Percentiles rank a stretch among this genome's conserved stretches.
phyloP scores from a whole-genome alignment of 148 eudicot genomes.

The Drosera capensis region DNA sequence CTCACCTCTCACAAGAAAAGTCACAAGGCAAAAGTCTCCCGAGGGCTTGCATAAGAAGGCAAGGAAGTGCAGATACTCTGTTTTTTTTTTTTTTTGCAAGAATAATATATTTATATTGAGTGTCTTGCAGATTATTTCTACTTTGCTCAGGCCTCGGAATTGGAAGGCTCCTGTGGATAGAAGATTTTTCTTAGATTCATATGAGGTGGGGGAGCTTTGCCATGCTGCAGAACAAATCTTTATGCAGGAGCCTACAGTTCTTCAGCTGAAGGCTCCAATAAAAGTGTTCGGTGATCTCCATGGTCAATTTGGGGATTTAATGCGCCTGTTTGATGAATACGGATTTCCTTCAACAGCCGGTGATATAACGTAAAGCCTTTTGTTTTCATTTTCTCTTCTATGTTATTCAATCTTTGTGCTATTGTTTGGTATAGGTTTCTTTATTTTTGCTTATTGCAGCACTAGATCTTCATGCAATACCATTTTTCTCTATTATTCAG shows the following conservation, averaged over 20 bases:
- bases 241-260: slow-evolving; percentile 91
- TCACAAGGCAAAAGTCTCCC: slow-evolving; percentile 66
- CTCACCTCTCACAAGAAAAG: slow-evolving; percentile 41
- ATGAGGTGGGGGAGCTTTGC: slow-evolving; percentile 97
- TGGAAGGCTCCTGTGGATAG: slow-evolving; percentile 88
- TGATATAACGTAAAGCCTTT: slow-evolving; percentile 70
- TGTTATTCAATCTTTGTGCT: too few species aligned
- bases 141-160: slow-evolving; percentile 79
- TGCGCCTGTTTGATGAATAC: slow-evolving; percentile 96
- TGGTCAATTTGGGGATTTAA: slow-evolving; percentile 93
- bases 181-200: slow-evolving; percentile 85
- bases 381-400: background rate
- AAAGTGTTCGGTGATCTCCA: slow-evolving; percentile 99
- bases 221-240: slow-evolving; percentile 95
- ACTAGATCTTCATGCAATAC: too few species aligned
- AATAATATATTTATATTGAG: background rate
- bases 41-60: slow-evolving; percentile 97
- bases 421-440: too few species aligned
- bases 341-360: slow-evolving; percentile 98
- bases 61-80: slow-evolving; percentile 8
- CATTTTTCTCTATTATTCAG: too few species aligned
- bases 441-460: background rate
- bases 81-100: background rate
- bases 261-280: slow-evolving; percentile 88
- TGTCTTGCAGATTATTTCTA: slow-evolving; percentile 63